phyloP scores from a whole-genome alignment of 257 asterid genomes.

The Nicotiana noctiflora region DNA sequence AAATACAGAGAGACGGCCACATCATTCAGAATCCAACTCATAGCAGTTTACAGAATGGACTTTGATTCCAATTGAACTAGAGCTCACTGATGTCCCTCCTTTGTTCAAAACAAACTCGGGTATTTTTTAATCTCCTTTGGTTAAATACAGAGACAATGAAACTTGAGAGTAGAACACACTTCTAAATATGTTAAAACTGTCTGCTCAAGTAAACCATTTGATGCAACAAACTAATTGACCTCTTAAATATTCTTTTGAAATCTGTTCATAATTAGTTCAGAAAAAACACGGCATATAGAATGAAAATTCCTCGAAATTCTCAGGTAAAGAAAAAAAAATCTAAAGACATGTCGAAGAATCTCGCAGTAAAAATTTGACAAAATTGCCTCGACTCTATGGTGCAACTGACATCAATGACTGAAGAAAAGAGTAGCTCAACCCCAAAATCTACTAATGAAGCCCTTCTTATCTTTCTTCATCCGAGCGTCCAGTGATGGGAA shows the following conservation, averaged over 20 bases:
- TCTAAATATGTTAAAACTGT: neutral
- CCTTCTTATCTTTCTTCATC: slow-evolving; percentile 85
- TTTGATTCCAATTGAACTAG: neutral
- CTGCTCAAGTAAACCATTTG: neutral
- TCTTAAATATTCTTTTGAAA: neutral
- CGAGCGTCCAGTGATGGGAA: slow-evolving; percentile 81
- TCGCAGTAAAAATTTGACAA: neutral
- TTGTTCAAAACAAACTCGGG: neutral
- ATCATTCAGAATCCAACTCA: neutral
- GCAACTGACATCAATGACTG: neutral
- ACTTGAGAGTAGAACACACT: neutral
- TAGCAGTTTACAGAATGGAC: neutral
- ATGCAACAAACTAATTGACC: neutral
- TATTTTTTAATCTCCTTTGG: neutral
- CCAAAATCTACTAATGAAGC: slow-evolving; percentile 84
- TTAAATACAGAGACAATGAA: neutral
- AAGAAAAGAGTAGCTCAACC: slow-evolving; percentile 27
- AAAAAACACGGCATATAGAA: neutral
- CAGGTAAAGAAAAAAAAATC: neutral
- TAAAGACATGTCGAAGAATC: neutral
- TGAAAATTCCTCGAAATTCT: slow-evolving; percentile 16
- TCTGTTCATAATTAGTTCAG: neutral
- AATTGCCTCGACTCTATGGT: neutral
- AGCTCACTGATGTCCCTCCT: neutral
- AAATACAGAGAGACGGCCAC: neutral